Conservation (phyloP, 805 yeast genomes). For the Yarrowia sp. region DNA sequence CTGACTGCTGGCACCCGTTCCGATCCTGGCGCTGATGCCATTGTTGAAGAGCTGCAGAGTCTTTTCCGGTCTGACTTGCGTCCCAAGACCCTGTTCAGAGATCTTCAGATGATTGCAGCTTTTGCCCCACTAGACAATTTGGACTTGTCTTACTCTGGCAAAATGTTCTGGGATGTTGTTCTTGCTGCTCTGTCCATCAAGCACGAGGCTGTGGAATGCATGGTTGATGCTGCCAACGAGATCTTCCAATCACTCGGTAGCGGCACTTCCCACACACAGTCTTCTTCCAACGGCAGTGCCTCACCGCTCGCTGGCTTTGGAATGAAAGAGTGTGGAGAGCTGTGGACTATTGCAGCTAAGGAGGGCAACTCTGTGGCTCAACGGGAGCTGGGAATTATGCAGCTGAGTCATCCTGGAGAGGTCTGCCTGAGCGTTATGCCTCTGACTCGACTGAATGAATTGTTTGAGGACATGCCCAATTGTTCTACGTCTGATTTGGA, state of each 20-base stretch:
- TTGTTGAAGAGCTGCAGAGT: conserved; percentile 37
- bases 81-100: conserved; percentile 37
- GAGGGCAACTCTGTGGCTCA: conserved; percentile 34
- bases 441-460: conserved; percentile 31
- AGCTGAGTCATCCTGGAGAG: conserved; percentile 34
- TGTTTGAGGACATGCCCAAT: conserved; percentile 27
- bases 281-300: background rate
- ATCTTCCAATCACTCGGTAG: conserved; percentile 30
- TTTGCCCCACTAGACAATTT: conserved; percentile 36
- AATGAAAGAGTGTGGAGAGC: conserved; percentile 32
- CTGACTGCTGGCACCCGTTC: conserved; percentile 13
- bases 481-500: conserved; percentile 30
- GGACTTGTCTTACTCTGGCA: conserved; percentile 35
- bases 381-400: conserved; percentile 35
- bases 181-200: conserved; percentile 37
- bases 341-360: conserved; percentile 35
- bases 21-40: conserved; percentile 35
- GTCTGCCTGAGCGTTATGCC: conserved; percentile 32
- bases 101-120: conserved; percentile 38
- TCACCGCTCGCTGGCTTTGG: conserved; percentile 29
- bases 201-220: conserved; percentile 31
- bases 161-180: conserved; percentile 40
- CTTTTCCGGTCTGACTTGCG: conserved; percentile 33
- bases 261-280: background rate
- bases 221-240: conserved; percentile 32